Evolutionary conservation across 768 basidiomycete genomes (phyloP).

Genomic region (Xerocomellus chrysenteron): DNA sequence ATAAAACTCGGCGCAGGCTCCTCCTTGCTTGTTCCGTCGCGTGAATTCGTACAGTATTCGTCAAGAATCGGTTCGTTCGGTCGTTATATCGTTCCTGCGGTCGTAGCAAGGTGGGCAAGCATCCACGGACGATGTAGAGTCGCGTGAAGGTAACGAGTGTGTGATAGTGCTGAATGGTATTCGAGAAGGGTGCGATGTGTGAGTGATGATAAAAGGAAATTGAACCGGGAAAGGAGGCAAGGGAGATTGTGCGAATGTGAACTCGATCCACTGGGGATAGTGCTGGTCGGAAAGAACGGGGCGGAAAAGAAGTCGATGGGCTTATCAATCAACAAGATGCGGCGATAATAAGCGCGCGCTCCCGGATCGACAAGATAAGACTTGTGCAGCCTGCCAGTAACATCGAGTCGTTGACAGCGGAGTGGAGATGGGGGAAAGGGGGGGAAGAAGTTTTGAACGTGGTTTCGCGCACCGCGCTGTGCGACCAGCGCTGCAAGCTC

Average conservation of each 20-base stretch:
- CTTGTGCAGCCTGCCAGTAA: slow-evolving; percentile 36
- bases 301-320: slow-evolving; percentile 30
- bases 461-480: slow-evolving; percentile 33
- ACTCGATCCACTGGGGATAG: slow-evolving; percentile 30
- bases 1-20: slow-evolving; percentile 19
- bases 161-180: slow-evolving; percentile 21
- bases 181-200: slow-evolving; percentile 21
- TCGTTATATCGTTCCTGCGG: slow-evolving; percentile 34
- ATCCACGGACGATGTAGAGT: slow-evolving; percentile 12
- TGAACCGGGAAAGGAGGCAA: slow-evolving; percentile 15
- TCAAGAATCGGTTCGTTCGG: slow-evolving; percentile 37
- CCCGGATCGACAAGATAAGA: slow-evolving; percentile 35
- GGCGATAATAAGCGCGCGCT: slow-evolving; percentile 27
- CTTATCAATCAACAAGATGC: slow-evolving; percentile 49
- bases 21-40: slow-evolving; percentile 30
- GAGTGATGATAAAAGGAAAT: slow-evolving; percentile 22
- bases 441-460: slow-evolving; percentile 21
- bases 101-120: slow-evolving; percentile 30
- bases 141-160: slow-evolving; percentile 18
- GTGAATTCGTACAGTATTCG: slow-evolving; percentile 33
- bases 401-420: slow-evolving; percentile 38
- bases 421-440: slow-evolving; percentile 7
- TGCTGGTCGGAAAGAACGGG: slow-evolving; percentile 19
- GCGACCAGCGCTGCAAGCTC: slow-evolving; percentile 33
- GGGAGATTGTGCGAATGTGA: slow-evolving; percentile 27